Percentiles rank a stretch among this genome's conserved stretches.
Evolutionary conservation across 2,329 filamentous ascomycete species (phyloP).

Genomic region (Fusarium decemcellulare): DNA sequence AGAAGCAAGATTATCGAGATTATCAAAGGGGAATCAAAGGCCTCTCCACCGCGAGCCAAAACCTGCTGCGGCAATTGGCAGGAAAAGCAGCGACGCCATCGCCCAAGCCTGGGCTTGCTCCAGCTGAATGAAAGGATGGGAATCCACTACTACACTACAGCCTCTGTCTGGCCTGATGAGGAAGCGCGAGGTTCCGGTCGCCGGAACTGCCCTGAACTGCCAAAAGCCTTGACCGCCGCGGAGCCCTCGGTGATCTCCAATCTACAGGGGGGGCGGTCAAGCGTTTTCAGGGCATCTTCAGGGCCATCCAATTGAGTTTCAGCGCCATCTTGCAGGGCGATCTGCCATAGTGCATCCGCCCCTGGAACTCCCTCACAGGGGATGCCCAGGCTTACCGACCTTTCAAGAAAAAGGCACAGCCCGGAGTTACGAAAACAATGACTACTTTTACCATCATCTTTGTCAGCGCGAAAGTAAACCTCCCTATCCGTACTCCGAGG

Average conservation of each 20-base stretch:
- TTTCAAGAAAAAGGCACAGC: neutral
- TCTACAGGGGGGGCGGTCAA: slow-evolving; percentile 15
- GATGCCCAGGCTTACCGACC: neutral
- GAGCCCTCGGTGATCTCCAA: neutral
- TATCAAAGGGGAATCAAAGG: slow-evolving; percentile 31
- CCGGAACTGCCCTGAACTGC: slow-evolving; percentile 32
- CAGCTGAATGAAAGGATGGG: slow-evolving; percentile 20
- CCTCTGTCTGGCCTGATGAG: slow-evolving; percentile 35
- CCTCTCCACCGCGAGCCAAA: slow-evolving; percentile 30
- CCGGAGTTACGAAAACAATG: slow-evolving; percentile 11
- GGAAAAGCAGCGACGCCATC: slow-evolving; percentile 26
- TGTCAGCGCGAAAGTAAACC: slow-evolving; percentile 7
- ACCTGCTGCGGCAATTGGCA: slow-evolving; percentile 41
- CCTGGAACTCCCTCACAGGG: neutral
- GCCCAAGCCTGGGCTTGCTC: slow-evolving; percentile 8
- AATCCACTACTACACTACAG: slow-evolving; percentile 39
- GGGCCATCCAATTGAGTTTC: slow-evolving; percentile 3
- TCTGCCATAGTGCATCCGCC: neutral
- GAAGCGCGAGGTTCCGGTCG: slow-evolving; percentile 41
- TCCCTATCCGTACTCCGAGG: neutral
- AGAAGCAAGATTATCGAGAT: slow-evolving; percentile 35
- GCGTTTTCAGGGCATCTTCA: neutral
- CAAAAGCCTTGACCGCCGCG: slow-evolving; percentile 15
- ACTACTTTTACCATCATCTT: slow-evolving; percentile 14
- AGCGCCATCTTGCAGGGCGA: neutral